Evolutionary conservation across 805 yeast species (phyloP), one percentile per base, ranked within the genome.

Genomic region (Ogataea parapolymorpha): DNA sequence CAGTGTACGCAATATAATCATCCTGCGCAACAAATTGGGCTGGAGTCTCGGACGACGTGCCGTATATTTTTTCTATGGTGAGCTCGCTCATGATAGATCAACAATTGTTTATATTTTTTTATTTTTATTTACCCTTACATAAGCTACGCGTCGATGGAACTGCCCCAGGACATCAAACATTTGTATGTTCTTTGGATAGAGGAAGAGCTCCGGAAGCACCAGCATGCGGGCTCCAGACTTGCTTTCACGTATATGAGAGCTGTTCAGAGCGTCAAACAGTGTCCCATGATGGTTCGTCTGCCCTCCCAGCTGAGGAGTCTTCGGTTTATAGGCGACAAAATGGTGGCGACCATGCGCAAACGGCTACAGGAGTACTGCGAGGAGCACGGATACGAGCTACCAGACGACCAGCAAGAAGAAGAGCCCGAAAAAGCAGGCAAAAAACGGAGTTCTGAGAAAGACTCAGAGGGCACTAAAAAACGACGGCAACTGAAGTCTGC

Each of bases 261-360:
- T 0, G 56, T 74, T 37, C 77, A 70, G 20, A 69, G 74, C 24
- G 55, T 89, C 18, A 58, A 65, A 32, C 64, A 63, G 2, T 66
- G 68, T 37, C 73, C 73, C 0, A 69, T 60, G 0, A 63, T 67
- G 10, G 70, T 85, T 18, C 52, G 56, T 25, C 75, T 74, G 42
- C 85, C 93, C 1, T 63, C 65, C 24, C 80, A 85, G 37, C 66
- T 91, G 32, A 60, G 62, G 12, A 68, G 70, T 50, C 69, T 91
- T 30, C 81, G 74, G 42, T 84, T 69, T 33, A 72, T 91, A 26
- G 98, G 98, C 1, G 82, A 77, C 10, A 79, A 81, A 41, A 79
- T 85, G 6, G 77, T 85, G 25, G 63, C 59, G 2, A 54, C 63
- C 22, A 63, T 91, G 42, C 67, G 70, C 18, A 59, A 65, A 29